A percentile compares a stretch with the other conserved stretches of the same genome.
Evolutionary conservation across 331 rosid species (phyloP).

Genomic region (Acacia pycnantha): DNA sequence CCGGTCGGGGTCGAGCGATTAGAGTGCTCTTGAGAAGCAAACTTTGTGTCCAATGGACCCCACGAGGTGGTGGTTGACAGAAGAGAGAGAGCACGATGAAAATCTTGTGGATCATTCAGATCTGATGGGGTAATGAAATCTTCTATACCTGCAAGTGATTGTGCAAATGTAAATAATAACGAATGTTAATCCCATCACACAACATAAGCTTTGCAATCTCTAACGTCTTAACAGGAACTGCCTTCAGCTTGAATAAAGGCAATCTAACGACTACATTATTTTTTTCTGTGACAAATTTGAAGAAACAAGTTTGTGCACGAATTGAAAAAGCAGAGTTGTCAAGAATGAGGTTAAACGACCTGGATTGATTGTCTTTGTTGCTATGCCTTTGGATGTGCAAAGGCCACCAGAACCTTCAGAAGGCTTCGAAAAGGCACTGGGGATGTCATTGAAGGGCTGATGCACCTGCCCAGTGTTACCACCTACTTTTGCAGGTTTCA

Average conservation of each 20-base stretch:
- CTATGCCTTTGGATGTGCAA: slow-evolving; percentile 42
- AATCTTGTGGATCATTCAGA: slow-evolving; percentile 46
- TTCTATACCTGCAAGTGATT: slow-evolving; percentile 54
- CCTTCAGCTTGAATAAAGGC: not conserved
- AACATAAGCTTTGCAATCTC: not conserved
- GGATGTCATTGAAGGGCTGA: slow-evolving; percentile 30
- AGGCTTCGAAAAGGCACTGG: slow-evolving; percentile 31
- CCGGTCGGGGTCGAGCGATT: slow-evolving; percentile 19
- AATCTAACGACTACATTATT: not conserved
- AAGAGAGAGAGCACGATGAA: slow-evolving; percentile 98
- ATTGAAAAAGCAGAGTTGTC: not conserved
- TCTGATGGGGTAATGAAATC: slow-evolving; percentile 47
- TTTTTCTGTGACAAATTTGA: not conserved
- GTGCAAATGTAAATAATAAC: not conserved
- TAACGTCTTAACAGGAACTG: not conserved
- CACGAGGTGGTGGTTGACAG: slow-evolving; percentile 87
- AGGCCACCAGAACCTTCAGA: slow-evolving; percentile 46
- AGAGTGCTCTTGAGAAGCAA: slow-evolving; percentile 35
- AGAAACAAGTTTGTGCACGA: not conserved
- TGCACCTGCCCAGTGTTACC: slow-evolving; percentile 1
- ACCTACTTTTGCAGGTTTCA: slow-evolving; percentile 48
- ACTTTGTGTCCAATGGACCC: slow-evolving; percentile 47
- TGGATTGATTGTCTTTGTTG: slow-evolving; percentile 44
- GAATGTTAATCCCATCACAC: not conserved
- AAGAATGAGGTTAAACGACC: slow-evolving; percentile 38